Base-by-base conservation (phyloP, 768 basidiomycete species). In the Rhodotorula graminis region DNA sequence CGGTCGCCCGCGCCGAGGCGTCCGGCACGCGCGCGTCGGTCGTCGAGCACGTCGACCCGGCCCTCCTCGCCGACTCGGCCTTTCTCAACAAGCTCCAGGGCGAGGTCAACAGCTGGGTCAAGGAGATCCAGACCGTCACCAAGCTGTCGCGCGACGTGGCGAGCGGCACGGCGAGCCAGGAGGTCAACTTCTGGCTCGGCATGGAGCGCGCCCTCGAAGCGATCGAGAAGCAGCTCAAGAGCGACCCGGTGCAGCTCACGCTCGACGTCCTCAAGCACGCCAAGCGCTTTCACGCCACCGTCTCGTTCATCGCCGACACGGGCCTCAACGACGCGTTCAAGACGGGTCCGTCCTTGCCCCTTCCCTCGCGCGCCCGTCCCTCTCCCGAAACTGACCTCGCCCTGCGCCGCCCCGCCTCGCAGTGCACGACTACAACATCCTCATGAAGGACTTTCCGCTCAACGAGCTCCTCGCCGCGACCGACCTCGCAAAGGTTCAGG, bases 371-470 rank as follows among this genome's bases (percentile, higher is more conserved):
- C 37, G 37, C 37, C 9, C 37, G 37, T 37, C 37, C 37, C 37
- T 37, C 37, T 9, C 37, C 37, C 5, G 5, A 9, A 37, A 9
- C 37, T 37, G 37, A 37, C 37, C 37, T 37, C 37, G 37, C 37
- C 37, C 37, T 64, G 12, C 60, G 11, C 12, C 1, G 33, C 3
- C 5, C 27, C 19, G 29, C 37, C 19, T n/a, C 60, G 12, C 76
- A 92, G 95, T 97, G 19, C 93, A 94, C 84, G 97, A 96, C 81
- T 95, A 97, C 84, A 98, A 99, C 79, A 89, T 91, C 73, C 85
- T 98, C 68, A 98, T 99, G 96, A 96, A 95, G 82, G 96, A 99
- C 79, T 98, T 98, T 78, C 96, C 96, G 0, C 84, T 99, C 42
- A 96, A 99, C 80, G 95, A 97, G 79, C 87, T 98, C 29, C 86